Evolutionary conservation across 768 basidiomycete species (phyloP).

Genomic region (Tephrocybe sp.): DNA sequence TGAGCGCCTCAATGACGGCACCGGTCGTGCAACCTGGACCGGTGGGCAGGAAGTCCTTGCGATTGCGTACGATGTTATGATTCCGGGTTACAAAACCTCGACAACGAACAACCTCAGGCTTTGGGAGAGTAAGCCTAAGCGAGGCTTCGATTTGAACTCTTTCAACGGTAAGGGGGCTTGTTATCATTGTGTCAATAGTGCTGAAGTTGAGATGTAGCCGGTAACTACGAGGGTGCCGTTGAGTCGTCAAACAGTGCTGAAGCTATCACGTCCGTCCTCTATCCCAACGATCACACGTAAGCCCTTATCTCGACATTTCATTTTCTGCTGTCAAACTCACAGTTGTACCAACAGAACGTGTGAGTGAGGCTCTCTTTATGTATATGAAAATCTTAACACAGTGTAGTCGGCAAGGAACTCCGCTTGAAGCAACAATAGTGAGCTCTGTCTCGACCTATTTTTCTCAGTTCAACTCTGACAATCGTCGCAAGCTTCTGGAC

Average conservation of each 20-base stretch:
- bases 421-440: conserved; percentile 94
- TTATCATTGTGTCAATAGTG: not conserved
- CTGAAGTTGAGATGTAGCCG: conserved; percentile 49
- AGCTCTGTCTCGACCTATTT: conserved; percentile 10
- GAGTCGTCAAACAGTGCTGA: conserved; percentile 87
- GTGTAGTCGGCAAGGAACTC: conserved; percentile 77
- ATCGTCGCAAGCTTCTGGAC: conserved; percentile 69
- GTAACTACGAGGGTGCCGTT: conserved; percentile 90
- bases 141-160: conserved; percentile 90
- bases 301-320: conserved; percentile 23
- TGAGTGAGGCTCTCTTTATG: conserved; percentile 24
- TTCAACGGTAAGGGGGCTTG: conserved; percentile 74
- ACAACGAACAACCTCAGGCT: conserved; percentile 89
- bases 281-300: conserved; percentile 91
- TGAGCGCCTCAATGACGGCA: conserved; percentile 61
- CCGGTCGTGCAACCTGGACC: conserved; percentile 67
- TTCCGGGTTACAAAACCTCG: conserved; percentile 81
- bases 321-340: not conserved
- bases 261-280: conserved; percentile 92
- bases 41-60: conserved; percentile 95
- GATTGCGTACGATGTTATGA: conserved; percentile 92
- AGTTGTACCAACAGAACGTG: conserved; percentile 34
- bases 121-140: conserved; percentile 85
- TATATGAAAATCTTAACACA: not conserved
- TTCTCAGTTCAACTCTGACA: not conserved